Base-by-base conservation (phyloP, 2,329 filamentous ascomycete genomes). In the Dothistroma septosporum region DNA sequence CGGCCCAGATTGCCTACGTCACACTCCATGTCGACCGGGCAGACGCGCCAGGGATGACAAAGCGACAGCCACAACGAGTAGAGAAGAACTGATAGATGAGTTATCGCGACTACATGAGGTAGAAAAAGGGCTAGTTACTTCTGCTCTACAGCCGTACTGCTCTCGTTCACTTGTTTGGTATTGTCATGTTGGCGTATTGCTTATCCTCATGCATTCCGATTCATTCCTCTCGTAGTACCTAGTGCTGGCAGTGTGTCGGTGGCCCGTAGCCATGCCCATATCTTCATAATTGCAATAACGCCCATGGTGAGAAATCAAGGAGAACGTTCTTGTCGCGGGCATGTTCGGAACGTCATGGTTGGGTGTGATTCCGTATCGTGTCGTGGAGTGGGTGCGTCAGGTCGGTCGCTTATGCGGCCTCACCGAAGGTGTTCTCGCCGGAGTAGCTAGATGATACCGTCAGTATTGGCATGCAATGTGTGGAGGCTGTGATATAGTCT, bases 341-440 rank as follows among this genome's bases (percentile, higher is more conserved):
- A 57, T 60, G 61, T 62, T 44, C 41, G 48, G 57, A 60, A 59
- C 55, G 57, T 62, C 55, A 48, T 59, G 49, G 24, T 44, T 59
- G 49, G 24, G 55, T 55, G 31, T 33, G 31, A 46, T 49, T 57
- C 52, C 44, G 53, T 56, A 56, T 65, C 61, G 57, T 65, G 60
- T 58, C 28, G 52, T 53, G 53, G 28, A 19, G 49, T 46, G 55
- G 28, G 57, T 21, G 52, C 56, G 55, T 24, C 22, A n/a, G 21
- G 19, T 33, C 32, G 37, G 59, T 59, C 53, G 53, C 61, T 74
- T 73, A 78, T 63, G 73, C 68, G 44, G 73, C 75, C 71, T 79
- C 76, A 68, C 94, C 94, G 75, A 99, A 99, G 58, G 94, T 99
- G 85, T 97, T 99, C 86, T 97, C 94, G 80, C 94, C 94, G 55